Percentiles rank a stretch among this genome's conserved stretches.
phyloP scores from a whole-genome alignment of 2,329 filamentous ascomycete genomes.

The Nemania sp. region DNA sequence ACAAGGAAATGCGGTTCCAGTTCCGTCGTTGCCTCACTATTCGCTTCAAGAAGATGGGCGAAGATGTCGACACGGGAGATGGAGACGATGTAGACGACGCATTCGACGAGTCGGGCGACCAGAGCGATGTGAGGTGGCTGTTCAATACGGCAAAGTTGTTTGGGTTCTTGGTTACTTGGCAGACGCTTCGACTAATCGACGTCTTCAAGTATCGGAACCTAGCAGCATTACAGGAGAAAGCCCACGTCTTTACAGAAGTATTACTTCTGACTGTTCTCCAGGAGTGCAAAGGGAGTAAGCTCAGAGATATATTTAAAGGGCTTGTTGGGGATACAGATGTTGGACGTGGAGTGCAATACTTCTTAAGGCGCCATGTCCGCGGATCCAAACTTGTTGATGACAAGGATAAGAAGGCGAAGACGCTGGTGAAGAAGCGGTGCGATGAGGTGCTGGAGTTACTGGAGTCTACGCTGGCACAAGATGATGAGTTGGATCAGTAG shows the following conservation, averaged over 20 bases:
- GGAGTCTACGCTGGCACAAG: slow-evolving; percentile 31
- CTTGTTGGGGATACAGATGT: slow-evolving; percentile 71
- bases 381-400: slow-evolving; percentile 58
- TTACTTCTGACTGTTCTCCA: slow-evolving; percentile 77
- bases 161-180: slow-evolving; percentile 53
- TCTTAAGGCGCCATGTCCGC: slow-evolving; percentile 73
- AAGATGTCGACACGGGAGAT: slow-evolving; percentile 61
- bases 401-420: slow-evolving; percentile 51
- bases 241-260: slow-evolving; percentile 77
- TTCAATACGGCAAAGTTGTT: slow-evolving; percentile 59
- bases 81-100: slow-evolving; percentile 62
- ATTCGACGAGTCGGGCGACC: slow-evolving; percentile 58
- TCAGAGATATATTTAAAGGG: slow-evolving; percentile 69
- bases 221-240: slow-evolving; percentile 74
- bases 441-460: slow-evolving; percentile 47
- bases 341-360: slow-evolving; percentile 75
- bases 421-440: slow-evolving; percentile 52
- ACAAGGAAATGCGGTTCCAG: slow-evolving; percentile 75
- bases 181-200: slow-evolving; percentile 47
- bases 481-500: slow-evolving; percentile 17
- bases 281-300: slow-evolving; percentile 59
- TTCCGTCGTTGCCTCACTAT: slow-evolving; percentile 90
- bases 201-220: slow-evolving; percentile 75
- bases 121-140: slow-evolving; percentile 56
- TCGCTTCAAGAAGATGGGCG: slow-evolving; percentile 82